Conservation (phyloP, 495 filamentous ascomycete genomes). For the Podospora didyma region DNA sequence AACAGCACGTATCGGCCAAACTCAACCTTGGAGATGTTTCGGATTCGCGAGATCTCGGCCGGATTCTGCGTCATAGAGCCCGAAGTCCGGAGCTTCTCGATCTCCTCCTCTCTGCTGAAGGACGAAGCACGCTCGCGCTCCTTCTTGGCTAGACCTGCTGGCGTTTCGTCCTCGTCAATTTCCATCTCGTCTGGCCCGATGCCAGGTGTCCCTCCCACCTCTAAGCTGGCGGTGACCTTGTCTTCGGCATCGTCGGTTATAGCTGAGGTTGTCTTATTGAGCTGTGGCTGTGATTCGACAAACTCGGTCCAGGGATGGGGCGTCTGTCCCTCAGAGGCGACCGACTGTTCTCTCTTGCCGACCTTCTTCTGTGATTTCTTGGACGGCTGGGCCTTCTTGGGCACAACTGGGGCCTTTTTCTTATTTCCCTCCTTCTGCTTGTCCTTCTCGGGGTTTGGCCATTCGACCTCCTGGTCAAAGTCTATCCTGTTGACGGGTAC, state of each 20-base stretch:
- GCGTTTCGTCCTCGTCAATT: constrained; percentile 40
- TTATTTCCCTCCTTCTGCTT: constrained; percentile 49
- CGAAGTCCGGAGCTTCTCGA: constrained; percentile 86
- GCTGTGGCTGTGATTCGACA: constrained; percentile 28
- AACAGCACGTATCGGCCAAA: constrained; percentile 90
- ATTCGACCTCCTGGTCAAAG: constrained; percentile 58
- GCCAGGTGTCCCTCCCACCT: constrained; percentile 32
- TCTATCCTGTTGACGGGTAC: constrained; percentile 76
- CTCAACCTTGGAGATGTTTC: constrained; percentile 87
- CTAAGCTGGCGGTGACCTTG: constrained; percentile 27
- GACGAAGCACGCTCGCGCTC: constrained; percentile 26
- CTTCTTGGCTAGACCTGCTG: constrained; percentile 39
- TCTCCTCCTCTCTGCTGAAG: constrained; percentile 87
- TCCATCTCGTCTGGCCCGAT: constrained; percentile 44
- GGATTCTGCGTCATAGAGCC: constrained; percentile 99
- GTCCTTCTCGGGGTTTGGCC: constrained; percentile 55
- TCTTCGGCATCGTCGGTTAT: constrained; percentile 31
- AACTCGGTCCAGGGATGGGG: constrained; percentile 44
- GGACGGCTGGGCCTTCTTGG: constrained; percentile 42
- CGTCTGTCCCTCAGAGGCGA: constrained; percentile 41
- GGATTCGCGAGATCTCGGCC: constrained; percentile 91
- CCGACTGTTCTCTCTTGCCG: constrained; percentile 44
- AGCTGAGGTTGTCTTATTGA: constrained; percentile 18
- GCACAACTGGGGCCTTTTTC: constrained; percentile 36
- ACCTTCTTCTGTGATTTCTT: constrained; percentile 57